These are phyloP conservation scores for Fusarium brachygibbosum DNA, from an alignment of 2,329 filamentous ascomycete genomes.

Conservation along the genomic window DNA sequence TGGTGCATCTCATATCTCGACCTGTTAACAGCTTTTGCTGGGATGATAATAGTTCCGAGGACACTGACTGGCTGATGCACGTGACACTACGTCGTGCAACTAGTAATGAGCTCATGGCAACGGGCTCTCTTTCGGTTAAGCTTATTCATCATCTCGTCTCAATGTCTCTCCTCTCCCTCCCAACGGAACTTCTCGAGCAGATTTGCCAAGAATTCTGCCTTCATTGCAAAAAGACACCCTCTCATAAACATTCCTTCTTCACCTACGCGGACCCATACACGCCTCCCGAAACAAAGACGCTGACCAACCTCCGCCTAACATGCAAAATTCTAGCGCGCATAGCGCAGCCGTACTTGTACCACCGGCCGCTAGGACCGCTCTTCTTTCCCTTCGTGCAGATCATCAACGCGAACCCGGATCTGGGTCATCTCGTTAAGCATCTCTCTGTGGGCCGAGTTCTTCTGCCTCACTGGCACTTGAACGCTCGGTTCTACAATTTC, in stretches of 20 bases:
- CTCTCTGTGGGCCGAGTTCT: background rate
- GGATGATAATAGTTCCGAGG: too few species aligned
- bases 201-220: background rate
- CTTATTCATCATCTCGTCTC: too few species aligned
- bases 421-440: background rate
- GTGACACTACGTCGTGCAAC: too few species aligned
- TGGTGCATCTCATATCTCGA: too few species aligned
- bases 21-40: too few species aligned
- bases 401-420: rapidly evolving
- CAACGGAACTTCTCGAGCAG: background rate
- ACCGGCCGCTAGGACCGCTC: background rate
- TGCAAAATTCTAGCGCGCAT: background rate
- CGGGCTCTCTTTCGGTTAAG: background rate
- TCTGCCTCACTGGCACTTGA: background rate
- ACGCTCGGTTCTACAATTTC: background rate
- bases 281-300: background rate
- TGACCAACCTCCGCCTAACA: background rate
- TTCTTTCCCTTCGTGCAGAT: background rate
- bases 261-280: background rate
- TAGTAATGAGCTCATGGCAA: background rate
- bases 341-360: background rate
- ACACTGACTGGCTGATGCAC: too few species aligned
- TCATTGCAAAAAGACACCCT: background rate
- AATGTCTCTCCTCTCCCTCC: background rate
- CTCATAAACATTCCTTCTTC: background rate